A percentile compares a stretch with the other conserved stretches of the same genome.
Conservation (phyloP, 2,329 filamentous ascomycete species). For the Didymella keratinophila region DNA sequence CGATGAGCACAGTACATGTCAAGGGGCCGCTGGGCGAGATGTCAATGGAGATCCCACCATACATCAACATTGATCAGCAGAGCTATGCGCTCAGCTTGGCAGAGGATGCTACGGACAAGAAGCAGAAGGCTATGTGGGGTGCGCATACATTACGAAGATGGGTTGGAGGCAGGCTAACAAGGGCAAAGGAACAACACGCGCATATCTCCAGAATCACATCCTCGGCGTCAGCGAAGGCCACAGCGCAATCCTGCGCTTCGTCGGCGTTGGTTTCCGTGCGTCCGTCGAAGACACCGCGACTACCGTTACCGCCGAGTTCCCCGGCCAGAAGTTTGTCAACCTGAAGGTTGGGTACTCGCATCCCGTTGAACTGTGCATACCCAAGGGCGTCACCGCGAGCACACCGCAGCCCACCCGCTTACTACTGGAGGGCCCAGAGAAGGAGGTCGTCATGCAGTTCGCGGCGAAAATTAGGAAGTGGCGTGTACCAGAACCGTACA, state of each 20-base stretch:
- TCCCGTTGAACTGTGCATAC: slow-evolving; percentile 88
- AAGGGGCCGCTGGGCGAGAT: slow-evolving; percentile 84
- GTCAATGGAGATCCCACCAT: slow-evolving; percentile 79
- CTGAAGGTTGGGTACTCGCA: slow-evolving; percentile 97
- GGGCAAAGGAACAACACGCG: slow-evolving; percentile 79
- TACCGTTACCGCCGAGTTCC: slow-evolving; percentile 71
- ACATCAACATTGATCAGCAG: slow-evolving; percentile 76
- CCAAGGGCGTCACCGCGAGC: slow-evolving; percentile 82
- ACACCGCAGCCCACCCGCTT: slow-evolving; percentile 91
- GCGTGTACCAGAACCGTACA: slow-evolving; percentile 95
- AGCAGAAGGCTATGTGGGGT: slow-evolving; percentile 98
- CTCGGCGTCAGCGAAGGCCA: slow-evolving; percentile 96
- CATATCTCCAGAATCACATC: slow-evolving; percentile 89
- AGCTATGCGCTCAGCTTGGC: slow-evolving; percentile 68
- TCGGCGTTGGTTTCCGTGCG: slow-evolving; percentile 95
- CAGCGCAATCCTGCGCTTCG: slow-evolving; percentile 87
- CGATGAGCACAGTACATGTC: slow-evolving; percentile 74
- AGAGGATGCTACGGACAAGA: slow-evolving; percentile 69
- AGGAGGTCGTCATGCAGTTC: slow-evolving; percentile 87
- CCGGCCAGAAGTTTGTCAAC: slow-evolving; percentile 86
- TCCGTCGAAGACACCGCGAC: slow-evolving; percentile 79
- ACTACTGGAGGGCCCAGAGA: slow-evolving; percentile 85
- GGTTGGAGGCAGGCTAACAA: slow-evolving; percentile 10
- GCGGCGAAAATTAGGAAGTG: slow-evolving; percentile 87
- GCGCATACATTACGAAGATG: slow-evolving; percentile 23